These are phyloP conservation scores for Ophiostoma populinum DNA, from an alignment of 2,329 filamentous ascomycete genomes.

Conservation along the genomic window DNA sequence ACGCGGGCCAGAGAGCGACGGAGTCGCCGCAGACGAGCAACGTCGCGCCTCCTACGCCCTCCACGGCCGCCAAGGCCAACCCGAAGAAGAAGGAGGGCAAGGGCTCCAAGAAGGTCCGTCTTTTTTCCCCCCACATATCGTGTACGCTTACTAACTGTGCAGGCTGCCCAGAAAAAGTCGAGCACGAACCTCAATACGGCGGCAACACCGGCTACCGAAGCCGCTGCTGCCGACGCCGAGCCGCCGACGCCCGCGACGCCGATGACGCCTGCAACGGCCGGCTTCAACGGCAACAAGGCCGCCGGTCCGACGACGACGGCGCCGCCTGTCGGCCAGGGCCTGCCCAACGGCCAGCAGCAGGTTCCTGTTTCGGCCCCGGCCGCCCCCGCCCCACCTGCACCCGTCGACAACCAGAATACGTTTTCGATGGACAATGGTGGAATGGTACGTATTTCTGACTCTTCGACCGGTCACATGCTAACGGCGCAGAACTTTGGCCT, in stretches of 20 bases:
- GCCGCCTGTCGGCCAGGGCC: conserved; percentile 14
- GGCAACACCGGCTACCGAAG: conserved; percentile 40
- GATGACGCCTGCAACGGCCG: conserved; percentile 38
- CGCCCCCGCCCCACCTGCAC: conserved; percentile 26
- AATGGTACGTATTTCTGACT: conserved; percentile 24
- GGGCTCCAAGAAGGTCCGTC: conserved; percentile 46
- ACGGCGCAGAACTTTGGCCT: conserved; percentile 25
- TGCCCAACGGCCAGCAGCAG: conserved; percentile 27
- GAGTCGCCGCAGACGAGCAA: conserved; percentile 46
- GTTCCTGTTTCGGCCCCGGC: conserved; percentile 25
- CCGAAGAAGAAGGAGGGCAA: conserved; percentile 64
- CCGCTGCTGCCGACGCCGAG: conserved; percentile 35
- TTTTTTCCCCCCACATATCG: neutral
- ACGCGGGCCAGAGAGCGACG: conserved; percentile 34
- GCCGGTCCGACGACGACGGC: conserved; percentile 22
- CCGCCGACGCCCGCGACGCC: conserved; percentile 45
- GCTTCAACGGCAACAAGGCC: conserved; percentile 25
- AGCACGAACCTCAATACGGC: conserved; percentile 33
- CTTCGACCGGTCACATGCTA: neutral
- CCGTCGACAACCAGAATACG: conserved; percentile 28
- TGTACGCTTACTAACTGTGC: conserved; percentile 10
- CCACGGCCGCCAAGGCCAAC: conserved; percentile 52
- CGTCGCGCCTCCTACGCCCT: conserved; percentile 59
- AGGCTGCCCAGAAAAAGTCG: conserved; percentile 45
- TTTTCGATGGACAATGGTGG: conserved; percentile 26